Base-by-base conservation (phyloP, 1,284 basidiomycete genomes). In the Gymnopus androsaceus region DNA sequence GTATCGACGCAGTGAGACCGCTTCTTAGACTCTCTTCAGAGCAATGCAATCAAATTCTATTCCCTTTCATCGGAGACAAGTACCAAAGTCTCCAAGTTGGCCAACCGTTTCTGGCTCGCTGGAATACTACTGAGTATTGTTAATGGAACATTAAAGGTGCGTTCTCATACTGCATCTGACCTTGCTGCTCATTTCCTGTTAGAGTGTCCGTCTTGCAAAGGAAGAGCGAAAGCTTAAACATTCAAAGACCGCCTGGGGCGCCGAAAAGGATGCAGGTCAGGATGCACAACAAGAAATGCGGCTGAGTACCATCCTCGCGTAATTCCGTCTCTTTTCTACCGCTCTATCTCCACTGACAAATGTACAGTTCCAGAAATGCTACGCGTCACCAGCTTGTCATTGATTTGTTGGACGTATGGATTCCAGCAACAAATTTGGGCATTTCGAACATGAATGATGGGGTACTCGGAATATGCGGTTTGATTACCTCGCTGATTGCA, bases 21-120 rank as follows among this genome's bases (percentile, higher is more conserved):
- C n/a, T 15, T 57, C 40, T 42, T 51, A 58, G 30, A 38, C 27
- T 50, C 28, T 45, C 11, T 28, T 11, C 57, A 90, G 87, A 85
- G 84, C 19, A 85, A 88, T 64, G 66, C 81, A 34, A 78, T 92
- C 64, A 89, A 86, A 64, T 86, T 94, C 69, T 75, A 91, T 55
- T 81, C 70, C 55, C 71, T 92, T 56, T 74, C 79, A 48, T 81
- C 87, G 34, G 84, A 86, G 51, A 89, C 85, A 30, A 79, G 84
- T 14, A 78, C 85, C 57, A 83, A 77, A 62, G 77, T 95, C 52
- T 75, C 82, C 60, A 90, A 86, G 69, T 79, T 84, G 34, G 88
- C 94, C 4, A 90, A 90, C 69, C 84, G 90, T 52, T 91, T 95
- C 74, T 99, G 96, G 96, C 77, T 98, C 41, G 79, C 87, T 9